A percentile compares a stretch with the other conserved stretches of the same genome.
Conservation (phyloP, 371 early-diverging fungal genomes). For the Circinella minor region DNA sequence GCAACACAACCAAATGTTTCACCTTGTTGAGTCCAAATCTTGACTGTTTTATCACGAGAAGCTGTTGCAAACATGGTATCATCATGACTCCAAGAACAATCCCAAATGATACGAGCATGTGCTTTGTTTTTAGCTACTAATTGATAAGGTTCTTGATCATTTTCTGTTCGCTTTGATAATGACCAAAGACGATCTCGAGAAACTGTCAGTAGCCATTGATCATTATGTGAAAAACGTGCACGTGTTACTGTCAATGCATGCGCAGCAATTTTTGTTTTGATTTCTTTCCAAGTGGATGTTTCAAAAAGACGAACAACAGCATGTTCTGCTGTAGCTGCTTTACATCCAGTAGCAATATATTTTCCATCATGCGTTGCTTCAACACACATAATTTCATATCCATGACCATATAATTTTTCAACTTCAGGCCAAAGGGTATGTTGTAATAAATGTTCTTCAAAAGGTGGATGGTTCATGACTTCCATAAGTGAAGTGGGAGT, state of each 20-base stretch:
- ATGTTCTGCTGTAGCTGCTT: conserved; percentile 77
- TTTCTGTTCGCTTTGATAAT: conserved; percentile 65
- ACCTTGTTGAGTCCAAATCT: conserved; percentile 69
- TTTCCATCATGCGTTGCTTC: conserved; percentile 75
- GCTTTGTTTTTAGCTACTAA: conserved; percentile 75
- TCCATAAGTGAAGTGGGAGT: conserved; percentile 59
- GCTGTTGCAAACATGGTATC: conserved; percentile 86
- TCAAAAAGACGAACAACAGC: conserved; percentile 80
- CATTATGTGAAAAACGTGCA: conserved; percentile 78
- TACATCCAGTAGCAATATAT: conserved; percentile 84
- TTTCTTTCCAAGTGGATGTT: conserved; percentile 75
- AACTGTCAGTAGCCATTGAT: conserved; percentile 75
- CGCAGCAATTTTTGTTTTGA: conserved; percentile 60
- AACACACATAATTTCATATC: conserved; percentile 84
- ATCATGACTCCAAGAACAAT: conserved; percentile 82
- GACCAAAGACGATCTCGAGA: conserved; percentile 93
- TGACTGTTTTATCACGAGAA: conserved; percentile 90
- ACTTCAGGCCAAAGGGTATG: conserved; percentile 97
- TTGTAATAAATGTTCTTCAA: conserved; percentile 88
- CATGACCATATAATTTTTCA: conserved; percentile 94
- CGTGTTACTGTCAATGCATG: conserved; percentile 91
- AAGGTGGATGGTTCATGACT: conserved; percentile 74
- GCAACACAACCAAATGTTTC: conserved; percentile 46
- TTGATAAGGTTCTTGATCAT: conserved; percentile 52
- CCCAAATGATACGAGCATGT: conserved; percentile 96